Percentiles rank a stretch among this genome's conserved stretches.
These are phyloP conservation scores for Apiospora saccharicola DNA, from an alignment of 2,329 filamentous ascomycete genomes.

Conservation along the genomic window DNA sequence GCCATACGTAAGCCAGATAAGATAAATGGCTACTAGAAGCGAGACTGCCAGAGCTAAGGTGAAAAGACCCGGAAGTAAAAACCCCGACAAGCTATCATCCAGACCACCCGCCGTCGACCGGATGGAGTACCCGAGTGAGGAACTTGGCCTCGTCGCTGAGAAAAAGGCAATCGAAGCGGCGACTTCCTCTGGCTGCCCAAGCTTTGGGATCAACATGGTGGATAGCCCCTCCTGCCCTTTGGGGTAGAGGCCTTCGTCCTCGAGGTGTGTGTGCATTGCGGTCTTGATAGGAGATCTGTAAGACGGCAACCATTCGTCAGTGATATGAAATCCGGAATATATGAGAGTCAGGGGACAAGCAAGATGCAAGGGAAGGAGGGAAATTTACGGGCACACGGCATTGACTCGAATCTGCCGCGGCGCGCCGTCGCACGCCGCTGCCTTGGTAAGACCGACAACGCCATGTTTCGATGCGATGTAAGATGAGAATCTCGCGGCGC, in stretches of 20 bases:
- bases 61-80: too few relatives aligned
- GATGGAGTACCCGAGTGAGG: slow-evolving; percentile 34
- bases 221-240: background rate
- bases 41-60: too few relatives aligned
- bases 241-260: background rate
- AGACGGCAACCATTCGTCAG: background rate
- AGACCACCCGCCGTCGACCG: slow-evolving; percentile 40
- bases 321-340: background rate
- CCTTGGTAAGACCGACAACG: slow-evolving; percentile 40
- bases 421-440: slow-evolving; percentile 40
- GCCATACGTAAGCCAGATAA: too few relatives aligned
- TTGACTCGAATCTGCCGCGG: slow-evolving; percentile 36
- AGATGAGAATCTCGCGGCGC: slow-evolving; percentile 39
- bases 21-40: too few relatives aligned
- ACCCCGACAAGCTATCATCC: background rate
- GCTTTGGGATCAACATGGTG: slow-evolving; percentile 38
- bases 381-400: slow-evolving; percentile 39
- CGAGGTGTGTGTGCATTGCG: background rate
- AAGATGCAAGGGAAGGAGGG: slow-evolving; percentile 2
- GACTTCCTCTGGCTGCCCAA: slow-evolving; percentile 40
- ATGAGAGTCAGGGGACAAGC: background rate
- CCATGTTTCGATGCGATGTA: slow-evolving; percentile 44
- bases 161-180: slow-evolving; percentile 42
- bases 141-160: slow-evolving; percentile 44
- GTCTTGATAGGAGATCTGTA: background rate